Base-by-base conservation (phyloP, 495 filamentous ascomycete genomes). In the Penicillium tannophilum region DNA sequence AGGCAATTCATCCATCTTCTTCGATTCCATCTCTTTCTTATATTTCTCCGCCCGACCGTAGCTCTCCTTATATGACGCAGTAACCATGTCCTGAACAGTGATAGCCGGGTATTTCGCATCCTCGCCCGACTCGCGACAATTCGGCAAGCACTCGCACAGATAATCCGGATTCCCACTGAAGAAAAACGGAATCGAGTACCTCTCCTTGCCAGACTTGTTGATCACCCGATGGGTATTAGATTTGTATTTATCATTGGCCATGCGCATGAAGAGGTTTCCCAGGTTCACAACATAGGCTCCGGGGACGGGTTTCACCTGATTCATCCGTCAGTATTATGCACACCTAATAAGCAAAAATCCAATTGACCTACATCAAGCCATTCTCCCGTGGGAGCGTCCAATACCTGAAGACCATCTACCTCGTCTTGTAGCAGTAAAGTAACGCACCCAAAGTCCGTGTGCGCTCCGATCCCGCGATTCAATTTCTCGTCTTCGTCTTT, bases 121-220 rank as follows among this genome's bases (percentile, higher is more conserved):
- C 51, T 78, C 76, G 20, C 56, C 66, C 17, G 47, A 43, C 17
- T 62, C 65, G 0, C 70, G 64, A 62, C 80, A 84, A 41, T 81
- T 81, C 0, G 82, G 76, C 60, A 87, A 64, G 44, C 77, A 80
- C 61, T 84, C 73, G 52, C 86, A 81, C 3, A 83, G 59, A 49
- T 80, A 75, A 47, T 84, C 76, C 23, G 76, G 75, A 57, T 87
- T 82, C 4, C 82, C 80, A 39, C 77, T 79, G 43, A 85, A 77
- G 66, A 86, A 88, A 67, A 82, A 88, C 14, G 83, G 83, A 60
- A 87, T 87, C 24, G 82, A 84, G 62, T 88, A 88, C 54, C 84
- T 68, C 47, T 81, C 72, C 11, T 58, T 63, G 5, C 75, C 69
- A 1, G 68, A 68, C 55, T 81, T 81, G 31, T 79, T 73, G 14